Evolutionary conservation across 768 basidiomycete species (phyloP), one percentile per base, ranked within the genome.

Genomic region (Boletus huronensis): DNA sequence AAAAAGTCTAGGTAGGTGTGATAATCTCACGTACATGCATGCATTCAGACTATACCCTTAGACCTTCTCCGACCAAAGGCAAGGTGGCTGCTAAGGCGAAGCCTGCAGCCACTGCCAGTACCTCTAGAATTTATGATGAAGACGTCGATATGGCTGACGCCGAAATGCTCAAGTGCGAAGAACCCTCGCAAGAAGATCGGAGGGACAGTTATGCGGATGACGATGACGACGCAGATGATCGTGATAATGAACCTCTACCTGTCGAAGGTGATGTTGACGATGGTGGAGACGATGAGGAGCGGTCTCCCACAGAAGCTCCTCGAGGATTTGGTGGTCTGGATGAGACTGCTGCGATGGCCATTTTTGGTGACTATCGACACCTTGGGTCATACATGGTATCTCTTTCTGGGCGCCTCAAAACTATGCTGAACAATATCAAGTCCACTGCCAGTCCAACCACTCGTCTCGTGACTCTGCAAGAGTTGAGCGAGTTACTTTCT

Each of bases 311-410:
- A 14, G 77, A 74, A 10, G 75, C 75, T 32, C 55, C 70, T 35
- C 70, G 70, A 52, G 66, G 62, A 17, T 76, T 81, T 50, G 78
- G 77, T 38, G 79, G 79, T 34, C 74, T 87, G 64, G 86, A 87
- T 65, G 88, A 89, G 63, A 72, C 82, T 6, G 79, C 85, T 1
- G 87, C 88, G 31, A 77, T 91, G 77, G 85, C 87, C 55, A 88
- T 92, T 62, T 89, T 88, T 62, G 88, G 89, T 61, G 90, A 91
- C 71, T 94, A 89, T 74, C 85, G 91, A 48, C 85, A 90, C 59
- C 81, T 92, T 66, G 91, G 91, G 47, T 89, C 90, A n/a, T 92
- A 92, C 74, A 93, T 98, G 89, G 81, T 90, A 63, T 90, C 90
- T 28, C 82, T 96, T 45, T 87, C 88, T 23, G 83, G 82, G 28